Percentiles rank a stretch among this genome's conserved stretches.
phyloP scores from a whole-genome alignment of 225 moss, liverwort and hornwort genomes.

The Pseudisothecium myosuroides region DNA sequence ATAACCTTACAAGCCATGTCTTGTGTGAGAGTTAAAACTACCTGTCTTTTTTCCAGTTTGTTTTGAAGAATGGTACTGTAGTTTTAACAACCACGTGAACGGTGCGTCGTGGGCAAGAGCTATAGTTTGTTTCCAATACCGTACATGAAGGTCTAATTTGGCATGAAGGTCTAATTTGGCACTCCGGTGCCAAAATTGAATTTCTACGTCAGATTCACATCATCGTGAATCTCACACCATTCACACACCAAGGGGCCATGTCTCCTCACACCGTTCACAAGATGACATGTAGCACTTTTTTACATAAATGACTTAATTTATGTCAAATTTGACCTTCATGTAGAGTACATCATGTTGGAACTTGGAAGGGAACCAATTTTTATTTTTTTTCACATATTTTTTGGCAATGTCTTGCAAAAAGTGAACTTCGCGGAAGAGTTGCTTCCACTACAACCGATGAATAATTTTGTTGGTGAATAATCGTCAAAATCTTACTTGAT shows the following conservation, averaged over 20 bases:
- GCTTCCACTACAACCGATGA: background rate
- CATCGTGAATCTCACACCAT: too few species aligned
- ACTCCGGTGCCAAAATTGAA: too few species aligned
- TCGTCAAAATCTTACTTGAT: background rate
- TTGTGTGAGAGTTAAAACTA: too few species aligned
- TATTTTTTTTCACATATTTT: background rate
- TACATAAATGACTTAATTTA: too few species aligned
- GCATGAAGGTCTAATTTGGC: too few species aligned
- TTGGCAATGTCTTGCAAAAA: fast-evolving
- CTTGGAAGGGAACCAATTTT: fast-evolving
- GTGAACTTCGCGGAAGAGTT: fast-evolving
- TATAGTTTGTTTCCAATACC: background rate
- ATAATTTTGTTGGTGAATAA: background rate
- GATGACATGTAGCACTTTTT: too few species aligned
- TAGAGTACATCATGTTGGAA: background rate
- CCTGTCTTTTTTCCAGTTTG: background rate
- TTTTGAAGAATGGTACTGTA: too few species aligned
- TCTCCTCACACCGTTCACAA: too few species aligned
- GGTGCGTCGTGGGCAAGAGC: background rate
- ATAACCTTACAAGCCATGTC: background rate
- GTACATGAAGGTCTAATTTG: too few species aligned
- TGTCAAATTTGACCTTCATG: too few species aligned
- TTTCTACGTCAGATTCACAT: too few species aligned
- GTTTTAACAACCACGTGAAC: background rate
- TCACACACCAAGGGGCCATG: too few species aligned